Evolutionary conservation across 768 basidiomycete genomes (phyloP), one percentile per base, ranked within the genome.

Genomic region (Flagelloscypha sp.): DNA sequence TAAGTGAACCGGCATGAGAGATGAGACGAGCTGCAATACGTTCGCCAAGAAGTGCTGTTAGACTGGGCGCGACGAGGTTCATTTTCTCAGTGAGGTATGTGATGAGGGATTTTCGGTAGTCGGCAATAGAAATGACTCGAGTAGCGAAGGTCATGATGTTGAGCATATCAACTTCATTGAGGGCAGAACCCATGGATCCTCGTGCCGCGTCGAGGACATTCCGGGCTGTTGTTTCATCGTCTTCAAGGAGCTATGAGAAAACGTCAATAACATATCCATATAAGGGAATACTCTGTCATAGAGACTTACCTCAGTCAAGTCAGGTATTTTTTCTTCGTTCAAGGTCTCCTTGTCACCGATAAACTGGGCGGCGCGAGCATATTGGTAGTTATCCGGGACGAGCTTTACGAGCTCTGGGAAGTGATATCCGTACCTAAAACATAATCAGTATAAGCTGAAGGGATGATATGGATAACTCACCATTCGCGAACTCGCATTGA

Each of bases 371-470:
- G 79, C 71, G 11, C 70, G 71, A n/a, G 93, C 92, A 55, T 95
- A 98, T 53, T 85, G 80, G 61, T 88, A 79, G 57, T 95, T 94
- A 61, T 97, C 94, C 37, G 92, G 77, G 1, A 97, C 90, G 53
- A 98, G 70, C 43, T 74, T 81, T 63, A 94, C 74, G 47, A 97
- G 84, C 62, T 98, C 94, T 24, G 94, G 94, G 70, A 95, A 98
- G 58, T 97, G 94, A 66, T 93, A 97, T 6, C 94, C 94, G 58
- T 98, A 98, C n/a, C n/a, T n/a, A n/a, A n/a, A n/a, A n/a, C n/a
- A n/a, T n/a, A n/a, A n/a, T n/a, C n/a, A n/a, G n/a, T n/a, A n/a
- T n/a, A n/a, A n/a, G n/a, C n/a, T n/a, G n/a, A n/a, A n/a, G n/a
- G n/a, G n/a, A n/a, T n/a, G n/a, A n/a, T n/a, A n/a, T n/a, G n/a